phyloP scores from a whole-genome alignment of 805 yeast genomes.

The Candida insectalens region DNA sequence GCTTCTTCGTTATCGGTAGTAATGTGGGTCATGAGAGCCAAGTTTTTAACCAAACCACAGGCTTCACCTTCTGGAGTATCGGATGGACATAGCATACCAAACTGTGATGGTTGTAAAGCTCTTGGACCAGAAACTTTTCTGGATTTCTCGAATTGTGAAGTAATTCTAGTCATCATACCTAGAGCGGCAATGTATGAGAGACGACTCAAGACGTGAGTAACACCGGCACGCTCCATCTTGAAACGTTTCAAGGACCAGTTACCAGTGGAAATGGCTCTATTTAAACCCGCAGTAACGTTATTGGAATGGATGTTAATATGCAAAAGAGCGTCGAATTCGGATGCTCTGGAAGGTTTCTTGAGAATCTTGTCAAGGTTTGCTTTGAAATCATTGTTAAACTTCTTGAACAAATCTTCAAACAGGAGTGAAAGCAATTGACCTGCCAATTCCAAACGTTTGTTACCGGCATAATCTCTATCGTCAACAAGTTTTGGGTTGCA shows the following conservation, averaged over 20 bases:
- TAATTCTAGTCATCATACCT: constrained; percentile 99
- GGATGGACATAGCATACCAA: constrained; percentile 97
- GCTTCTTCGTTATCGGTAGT: constrained; percentile 96
- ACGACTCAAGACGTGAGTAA: constrained; percentile 90
- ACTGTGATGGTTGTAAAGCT: constrained; percentile 97
- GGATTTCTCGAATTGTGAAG: constrained; percentile 97
- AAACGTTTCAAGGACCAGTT: constrained; percentile 98
- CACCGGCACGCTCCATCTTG: constrained; percentile 99
- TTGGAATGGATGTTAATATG: constrained; percentile 87
- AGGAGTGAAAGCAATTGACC: constrained; percentile 93
- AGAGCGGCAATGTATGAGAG: constrained; percentile 88
- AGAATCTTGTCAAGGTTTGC: constrained; percentile 88
- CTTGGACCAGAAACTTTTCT: constrained; percentile 98
- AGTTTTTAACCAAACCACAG: constrained; percentile 94
- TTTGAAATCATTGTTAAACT: constrained; percentile 90
- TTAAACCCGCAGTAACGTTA: constrained; percentile 88
- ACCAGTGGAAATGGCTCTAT: constrained; percentile 96
- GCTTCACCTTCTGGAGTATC: constrained; percentile 99
- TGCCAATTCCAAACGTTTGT: constrained; percentile 92
- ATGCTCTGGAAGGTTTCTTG: constrained; percentile 89
- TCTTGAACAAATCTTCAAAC: constrained; percentile 95
- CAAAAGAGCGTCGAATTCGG: constrained; percentile 88
- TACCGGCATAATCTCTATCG: constrained; percentile 97
- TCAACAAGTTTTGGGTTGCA: constrained; percentile 93
- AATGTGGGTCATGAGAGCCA: constrained; percentile 97